Conservation (phyloP, 805 yeast species). For the Yarrowia alimentaria region DNA sequence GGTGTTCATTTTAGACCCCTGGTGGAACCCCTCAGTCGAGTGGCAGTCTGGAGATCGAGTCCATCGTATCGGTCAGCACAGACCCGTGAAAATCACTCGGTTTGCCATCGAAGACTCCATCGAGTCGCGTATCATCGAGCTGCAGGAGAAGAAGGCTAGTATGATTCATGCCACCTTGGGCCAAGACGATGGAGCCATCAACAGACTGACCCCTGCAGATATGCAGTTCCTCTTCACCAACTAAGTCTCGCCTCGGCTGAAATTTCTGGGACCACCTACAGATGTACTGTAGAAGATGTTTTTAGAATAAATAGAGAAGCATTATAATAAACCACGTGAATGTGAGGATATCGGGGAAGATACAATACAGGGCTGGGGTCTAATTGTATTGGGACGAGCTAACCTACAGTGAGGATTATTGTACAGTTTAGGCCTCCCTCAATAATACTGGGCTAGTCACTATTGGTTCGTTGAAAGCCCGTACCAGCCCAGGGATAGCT, state of each 20-base stretch:
- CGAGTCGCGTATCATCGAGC: slow-evolving; percentile 90
- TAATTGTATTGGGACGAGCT: too few species aligned
- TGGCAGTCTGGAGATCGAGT: slow-evolving; percentile 99
- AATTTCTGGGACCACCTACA: too few species aligned
- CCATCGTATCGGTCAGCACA: slow-evolving; percentile 91
- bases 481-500: too few species aligned
- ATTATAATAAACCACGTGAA: too few species aligned
- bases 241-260: too few species aligned
- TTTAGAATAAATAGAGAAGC: too few species aligned
- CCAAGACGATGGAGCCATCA: slow-evolving; percentile 87
- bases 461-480: too few species aligned
- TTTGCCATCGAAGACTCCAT: slow-evolving; percentile 95
- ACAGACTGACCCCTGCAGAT: slow-evolving; percentile 85
- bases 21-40: slow-evolving; percentile 99
- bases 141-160: slow-evolving; percentile 95
- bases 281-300: neutral
- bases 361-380: too few species aligned
- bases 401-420: too few species aligned
- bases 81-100: slow-evolving; percentile 91
- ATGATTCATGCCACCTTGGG: slow-evolving; percentile 98
- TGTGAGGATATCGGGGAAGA: too few species aligned
- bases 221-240: slow-evolving; percentile 91
- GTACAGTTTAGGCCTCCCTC: too few species aligned
- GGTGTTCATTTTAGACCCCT: slow-evolving; percentile 92
- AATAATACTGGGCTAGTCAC: too few species aligned